These are phyloP conservation scores for Castanospermum australe DNA, from an alignment of 306 rosid species.

Conservation along the genomic window DNA sequence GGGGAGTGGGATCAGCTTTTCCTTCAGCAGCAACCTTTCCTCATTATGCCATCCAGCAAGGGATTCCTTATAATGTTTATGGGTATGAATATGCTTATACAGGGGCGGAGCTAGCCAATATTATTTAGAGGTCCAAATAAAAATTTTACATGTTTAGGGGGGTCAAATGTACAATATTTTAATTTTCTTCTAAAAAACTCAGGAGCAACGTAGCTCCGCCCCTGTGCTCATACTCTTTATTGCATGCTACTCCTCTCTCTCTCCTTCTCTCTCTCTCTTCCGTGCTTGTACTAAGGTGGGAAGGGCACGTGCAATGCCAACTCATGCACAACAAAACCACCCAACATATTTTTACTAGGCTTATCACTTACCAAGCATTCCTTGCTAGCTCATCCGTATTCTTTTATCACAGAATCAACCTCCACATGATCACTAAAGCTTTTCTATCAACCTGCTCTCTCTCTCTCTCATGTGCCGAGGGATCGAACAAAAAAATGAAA, in stretches of 20 bases:
- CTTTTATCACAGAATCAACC: slow-evolving; percentile 28
- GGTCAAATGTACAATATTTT: no score
- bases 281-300: neutral
- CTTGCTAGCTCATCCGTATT: slow-evolving; percentile 35
- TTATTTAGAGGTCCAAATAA: no score
- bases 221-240: neutral
- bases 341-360: slow-evolving; percentile 16
- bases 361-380: slow-evolving; percentile 34
- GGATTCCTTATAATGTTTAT: slow-evolving; percentile 84
- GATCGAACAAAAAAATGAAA: neutral
- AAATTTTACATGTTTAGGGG: no score
- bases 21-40: slow-evolving; percentile 88
- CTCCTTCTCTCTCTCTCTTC: neutral
- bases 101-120: no score
- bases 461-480: slow-evolving; percentile 8
- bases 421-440: slow-evolving; percentile 32
- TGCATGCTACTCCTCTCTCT: neutral
- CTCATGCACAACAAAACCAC: slow-evolving; percentile 46
- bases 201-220: no score
- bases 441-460: neutral
- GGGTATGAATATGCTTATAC: slow-evolving; percentile 53
- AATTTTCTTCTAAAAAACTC: no score
- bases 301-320: slow-evolving; percentile 71
- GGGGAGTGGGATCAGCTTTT: slow-evolving; percentile 73
- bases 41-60: slow-evolving; percentile 95